phyloP scores from a whole-genome alignment of 2,329 filamentous ascomycete genomes.

The Trichoderma asperellum region DNA sequence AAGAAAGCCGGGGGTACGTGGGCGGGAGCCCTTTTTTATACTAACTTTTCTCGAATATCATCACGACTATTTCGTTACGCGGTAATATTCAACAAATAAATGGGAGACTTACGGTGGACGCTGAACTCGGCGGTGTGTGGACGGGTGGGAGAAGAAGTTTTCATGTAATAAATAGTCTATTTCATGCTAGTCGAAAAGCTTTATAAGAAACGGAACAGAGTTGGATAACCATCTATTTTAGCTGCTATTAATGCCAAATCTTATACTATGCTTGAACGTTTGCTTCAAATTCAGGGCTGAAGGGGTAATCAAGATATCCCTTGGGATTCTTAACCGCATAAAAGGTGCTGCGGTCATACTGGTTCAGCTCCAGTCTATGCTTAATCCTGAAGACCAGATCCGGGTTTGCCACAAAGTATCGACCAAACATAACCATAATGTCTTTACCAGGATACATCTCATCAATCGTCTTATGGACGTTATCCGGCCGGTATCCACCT shows the following conservation, averaged over 20 bases:
- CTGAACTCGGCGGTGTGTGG: no score
- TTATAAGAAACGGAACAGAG: no score
- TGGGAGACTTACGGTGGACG: no score
- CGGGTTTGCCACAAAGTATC: conserved; percentile 39
- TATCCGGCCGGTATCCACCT: conserved; percentile 35
- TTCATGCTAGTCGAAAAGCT: no score
- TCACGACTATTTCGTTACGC: no score
- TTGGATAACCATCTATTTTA: background rate
- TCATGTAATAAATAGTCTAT: no score
- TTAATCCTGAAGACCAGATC: conserved; percentile 39
- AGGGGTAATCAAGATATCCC: conserved; percentile 29
- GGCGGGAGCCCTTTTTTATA: background rate
- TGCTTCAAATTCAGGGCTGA: conserved; percentile 10
- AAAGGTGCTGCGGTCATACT: conserved; percentile 37
- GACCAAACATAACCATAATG: conserved; percentile 34
- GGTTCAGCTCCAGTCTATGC: conserved; percentile 34
- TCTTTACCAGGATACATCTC: conserved; percentile 33
- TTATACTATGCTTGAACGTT: background rate
- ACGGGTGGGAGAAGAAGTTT: no score
- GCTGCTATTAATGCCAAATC: background rate
- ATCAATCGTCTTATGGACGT: conserved; percentile 31
- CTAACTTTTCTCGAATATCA: background rate
- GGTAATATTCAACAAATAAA: no score
- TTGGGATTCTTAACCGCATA: conserved; percentile 34
- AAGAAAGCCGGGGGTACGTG: background rate